Conservation (phyloP, 148 eudicot genomes). For the Amaranthus cruentus region DNA sequence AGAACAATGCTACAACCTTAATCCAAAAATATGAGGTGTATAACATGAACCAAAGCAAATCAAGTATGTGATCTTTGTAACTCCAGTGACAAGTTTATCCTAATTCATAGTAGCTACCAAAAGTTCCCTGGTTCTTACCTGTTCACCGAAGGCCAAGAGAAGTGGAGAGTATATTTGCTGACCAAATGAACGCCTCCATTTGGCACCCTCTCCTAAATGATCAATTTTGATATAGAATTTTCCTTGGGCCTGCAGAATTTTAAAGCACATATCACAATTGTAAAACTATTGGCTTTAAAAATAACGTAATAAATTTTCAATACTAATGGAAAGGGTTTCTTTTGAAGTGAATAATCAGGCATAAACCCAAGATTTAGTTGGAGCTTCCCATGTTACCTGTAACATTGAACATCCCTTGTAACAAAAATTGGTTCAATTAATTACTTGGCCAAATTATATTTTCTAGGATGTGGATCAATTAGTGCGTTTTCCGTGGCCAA, state of each 20-base stretch:
- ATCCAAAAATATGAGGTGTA: too few species aligned
- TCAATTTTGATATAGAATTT: constrained; percentile 72
- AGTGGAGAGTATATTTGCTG: constrained; percentile 92
- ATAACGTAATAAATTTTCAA: neutral
- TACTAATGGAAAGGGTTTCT: too few species aligned
- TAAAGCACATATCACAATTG: neutral
- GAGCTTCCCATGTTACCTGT: neutral
- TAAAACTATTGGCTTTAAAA: neutral
- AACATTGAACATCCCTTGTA: neutral
- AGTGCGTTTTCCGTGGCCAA: too few species aligned
- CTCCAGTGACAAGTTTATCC: neutral
- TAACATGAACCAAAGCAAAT: too few species aligned
- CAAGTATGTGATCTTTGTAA: too few species aligned
- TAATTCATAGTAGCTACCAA: neutral
- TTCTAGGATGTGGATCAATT: too few species aligned
- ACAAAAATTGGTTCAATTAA: neutral
- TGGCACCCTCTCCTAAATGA: constrained; percentile 86
- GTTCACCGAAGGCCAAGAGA: constrained; percentile 82
- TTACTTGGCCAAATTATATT: neutral
- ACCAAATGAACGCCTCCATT: constrained; percentile 86
- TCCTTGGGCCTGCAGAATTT: constrained; percentile 59
- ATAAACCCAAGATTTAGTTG: neutral
- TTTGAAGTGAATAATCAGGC: neutral
- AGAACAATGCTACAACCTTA: too few species aligned
- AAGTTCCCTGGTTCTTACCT: constrained; percentile 39